These are phyloP conservation scores for Claviceps maximensis DNA, from an alignment of 2,329 filamentous ascomycete species.

Conservation along the genomic window DNA sequence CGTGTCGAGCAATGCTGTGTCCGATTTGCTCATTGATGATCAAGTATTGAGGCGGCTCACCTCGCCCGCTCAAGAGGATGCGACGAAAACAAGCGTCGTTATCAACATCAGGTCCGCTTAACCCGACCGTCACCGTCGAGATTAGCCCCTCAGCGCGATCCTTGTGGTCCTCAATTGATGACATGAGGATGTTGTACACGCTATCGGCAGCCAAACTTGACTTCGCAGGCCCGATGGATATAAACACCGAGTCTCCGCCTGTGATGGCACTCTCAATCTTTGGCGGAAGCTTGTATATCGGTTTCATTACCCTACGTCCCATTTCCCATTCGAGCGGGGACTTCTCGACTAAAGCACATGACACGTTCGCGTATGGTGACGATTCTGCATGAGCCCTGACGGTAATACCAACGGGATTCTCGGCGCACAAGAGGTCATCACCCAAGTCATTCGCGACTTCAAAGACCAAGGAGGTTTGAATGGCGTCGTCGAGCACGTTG, in stretches of 20 bases:
- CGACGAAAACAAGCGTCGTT: conserved; percentile 17
- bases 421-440: conserved; percentile 38
- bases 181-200: conserved; percentile 14
- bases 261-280: conserved; percentile 14
- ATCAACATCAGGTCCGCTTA: conserved; percentile 15
- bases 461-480: conserved; percentile 31
- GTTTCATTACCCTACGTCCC: conserved; percentile 29
- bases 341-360: conserved; percentile 14
- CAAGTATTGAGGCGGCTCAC: conserved; percentile 16
- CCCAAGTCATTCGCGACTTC: conserved; percentile 46
- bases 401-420: conserved; percentile 29
- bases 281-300: conserved; percentile 15
- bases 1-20: conserved; percentile 45
- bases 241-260: conserved; percentile 13
- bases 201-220: conserved; percentile 15
- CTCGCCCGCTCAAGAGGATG: conserved; percentile 14
- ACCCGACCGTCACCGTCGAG: conserved; percentile 28
- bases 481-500: conserved; percentile 11
- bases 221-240: conserved; percentile 16
- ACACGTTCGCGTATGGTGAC: conserved; percentile 9
- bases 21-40: conserved; percentile 43
- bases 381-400: conserved; percentile 19
- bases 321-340: conserved; percentile 18
- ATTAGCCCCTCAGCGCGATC: conserved; percentile 22
- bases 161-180: conserved; percentile 10